Evolutionary conservation across 2,329 filamentous ascomycete genomes (phyloP).

Genomic region (Xylaria sp.): DNA sequence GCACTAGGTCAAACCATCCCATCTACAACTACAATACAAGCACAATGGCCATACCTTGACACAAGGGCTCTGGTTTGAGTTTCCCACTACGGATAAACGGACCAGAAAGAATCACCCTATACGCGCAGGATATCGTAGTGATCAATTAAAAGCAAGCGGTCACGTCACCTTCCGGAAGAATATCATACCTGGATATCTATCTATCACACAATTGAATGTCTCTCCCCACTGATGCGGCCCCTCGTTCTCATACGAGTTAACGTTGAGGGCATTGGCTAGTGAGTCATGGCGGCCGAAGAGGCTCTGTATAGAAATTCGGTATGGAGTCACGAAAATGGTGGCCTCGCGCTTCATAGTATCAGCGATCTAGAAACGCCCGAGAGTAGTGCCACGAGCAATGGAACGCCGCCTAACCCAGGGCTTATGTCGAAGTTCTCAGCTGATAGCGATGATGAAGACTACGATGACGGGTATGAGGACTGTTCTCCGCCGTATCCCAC

Average conservation of each 20-base stretch:
- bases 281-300: slow-evolving; percentile 30
- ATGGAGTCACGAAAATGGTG: slow-evolving; percentile 31
- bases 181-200: neutral
- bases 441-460: slow-evolving; percentile 32
- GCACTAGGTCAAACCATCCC: no score
- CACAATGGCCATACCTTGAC: no score
- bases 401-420: neutral
- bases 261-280: neutral
- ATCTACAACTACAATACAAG: no score
- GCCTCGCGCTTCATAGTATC: slow-evolving; percentile 29
- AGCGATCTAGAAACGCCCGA: slow-evolving; percentile 25
- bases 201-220: no score
- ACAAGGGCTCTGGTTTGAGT: neutral
- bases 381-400: neutral
- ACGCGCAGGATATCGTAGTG: neutral
- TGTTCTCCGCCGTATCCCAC: slow-evolving; percentile 17
- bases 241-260: neutral
- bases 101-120: neutral
- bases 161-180: neutral
- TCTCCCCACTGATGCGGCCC: no score
- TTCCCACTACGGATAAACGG: neutral
- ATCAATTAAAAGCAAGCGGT: neutral
- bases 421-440: slow-evolving; percentile 32
- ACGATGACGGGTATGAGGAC: slow-evolving; percentile 14
- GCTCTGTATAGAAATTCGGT: slow-evolving; percentile 32